Evolutionary conservation across 164 flowering plant species (phyloP).

Genomic region (Aristolochia californica): DNA sequence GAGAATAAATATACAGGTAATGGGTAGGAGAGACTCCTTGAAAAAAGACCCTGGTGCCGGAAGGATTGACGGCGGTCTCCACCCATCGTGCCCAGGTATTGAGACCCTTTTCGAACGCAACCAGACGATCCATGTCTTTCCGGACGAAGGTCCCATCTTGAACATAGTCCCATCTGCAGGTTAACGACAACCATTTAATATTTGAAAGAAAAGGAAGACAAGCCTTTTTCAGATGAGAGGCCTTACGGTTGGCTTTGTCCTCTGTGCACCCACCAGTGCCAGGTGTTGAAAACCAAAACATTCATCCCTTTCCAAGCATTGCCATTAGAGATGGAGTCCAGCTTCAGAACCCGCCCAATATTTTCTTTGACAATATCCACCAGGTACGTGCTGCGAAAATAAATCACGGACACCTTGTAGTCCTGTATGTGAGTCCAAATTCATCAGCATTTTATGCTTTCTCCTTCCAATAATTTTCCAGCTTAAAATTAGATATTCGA

Average conservation of each 20-base stretch:
- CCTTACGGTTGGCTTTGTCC: constrained; percentile 64
- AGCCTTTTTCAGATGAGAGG: no score
- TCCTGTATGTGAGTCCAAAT: no score
- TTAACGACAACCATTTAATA: no score
- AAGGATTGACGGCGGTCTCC: constrained; percentile 41
- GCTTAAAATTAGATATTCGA: no score
- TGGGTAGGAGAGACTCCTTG: constrained; percentile 90
- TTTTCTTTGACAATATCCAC: constrained; percentile 50
- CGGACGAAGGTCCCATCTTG: constrained; percentile 27
- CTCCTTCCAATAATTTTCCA: no score
- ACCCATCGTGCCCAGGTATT: constrained; percentile 85
- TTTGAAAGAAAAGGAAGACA: no score
- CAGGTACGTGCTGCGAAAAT: constrained; percentile 43
- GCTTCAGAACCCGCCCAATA: constrained; percentile 40
- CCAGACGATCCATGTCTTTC: constrained; percentile 68
- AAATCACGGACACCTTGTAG: constrained; percentile 36
- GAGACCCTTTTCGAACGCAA: constrained; percentile 58
- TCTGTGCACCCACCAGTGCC: constrained; percentile 96
- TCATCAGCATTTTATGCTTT: no score
- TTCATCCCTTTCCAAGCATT: constrained; percentile 62
- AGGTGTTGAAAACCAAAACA: constrained; percentile 62
- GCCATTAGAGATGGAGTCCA: constrained; percentile 48
- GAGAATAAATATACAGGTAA: constrained; percentile 29
- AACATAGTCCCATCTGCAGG: constrained; percentile 84
- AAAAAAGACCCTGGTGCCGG: constrained; percentile 67